These are phyloP conservation scores for Schizophyllum amplum DNA, from an alignment of 1,284 basidiomycete species.

Conservation along the genomic window DNA sequence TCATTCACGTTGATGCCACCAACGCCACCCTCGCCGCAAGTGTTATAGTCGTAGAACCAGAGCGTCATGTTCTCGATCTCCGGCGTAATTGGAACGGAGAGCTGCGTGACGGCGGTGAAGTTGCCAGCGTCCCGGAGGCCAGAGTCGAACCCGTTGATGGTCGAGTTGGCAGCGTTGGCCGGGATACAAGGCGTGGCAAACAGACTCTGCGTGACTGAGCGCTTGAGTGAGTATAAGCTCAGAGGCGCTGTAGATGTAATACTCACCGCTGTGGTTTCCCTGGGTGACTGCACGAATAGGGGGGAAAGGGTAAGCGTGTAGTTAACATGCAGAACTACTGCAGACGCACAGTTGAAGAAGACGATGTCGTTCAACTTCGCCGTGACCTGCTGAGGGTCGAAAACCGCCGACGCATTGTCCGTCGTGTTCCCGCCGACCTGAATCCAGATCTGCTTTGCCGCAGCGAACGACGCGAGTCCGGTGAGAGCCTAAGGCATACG, in stretches of 20 bases:
- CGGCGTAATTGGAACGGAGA: slow-evolving; percentile 32
- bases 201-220: slow-evolving; percentile 40
- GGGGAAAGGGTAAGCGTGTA: slow-evolving; percentile 6
- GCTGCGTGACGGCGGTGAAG: slow-evolving; percentile 35
- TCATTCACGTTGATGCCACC: slow-evolving; percentile 43
- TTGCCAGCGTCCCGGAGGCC: slow-evolving; percentile 40
- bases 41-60: slow-evolving; percentile 54
- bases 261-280: neutral
- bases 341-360: slow-evolving; percentile 42
- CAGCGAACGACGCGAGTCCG: neutral
- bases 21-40: slow-evolving; percentile 49
- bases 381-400: slow-evolving; percentile 23
- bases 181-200: slow-evolving; percentile 46
- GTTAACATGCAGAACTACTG: slow-evolving; percentile 1
- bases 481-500: neutral
- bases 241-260: neutral
- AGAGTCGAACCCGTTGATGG: slow-evolving; percentile 53
- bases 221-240: slow-evolving; percentile 36
- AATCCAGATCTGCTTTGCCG: neutral
- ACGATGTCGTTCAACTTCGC: slow-evolving; percentile 41
- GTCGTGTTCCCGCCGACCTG: neutral
- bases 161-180: slow-evolving; percentile 33
- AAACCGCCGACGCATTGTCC: neutral
- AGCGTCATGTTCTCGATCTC: slow-evolving; percentile 36
- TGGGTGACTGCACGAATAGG: slow-evolving; percentile 10